Percentiles rank a stretch among this genome's conserved stretches.
Conservation (phyloP, 179 eudicot species). For the Sideroxylon spinosum region DNA sequence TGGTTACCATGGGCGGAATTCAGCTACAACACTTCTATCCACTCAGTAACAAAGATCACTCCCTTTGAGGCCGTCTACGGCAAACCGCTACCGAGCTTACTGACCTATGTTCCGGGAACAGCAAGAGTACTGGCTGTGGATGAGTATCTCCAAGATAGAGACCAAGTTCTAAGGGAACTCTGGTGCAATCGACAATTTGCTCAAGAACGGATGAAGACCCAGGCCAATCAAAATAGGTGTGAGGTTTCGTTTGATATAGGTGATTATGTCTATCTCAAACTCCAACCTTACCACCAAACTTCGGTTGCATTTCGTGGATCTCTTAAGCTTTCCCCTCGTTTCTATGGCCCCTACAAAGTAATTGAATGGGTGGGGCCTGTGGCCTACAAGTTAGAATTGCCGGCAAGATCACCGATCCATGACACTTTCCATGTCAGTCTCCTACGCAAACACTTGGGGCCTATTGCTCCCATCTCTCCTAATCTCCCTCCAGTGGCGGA, state of each 20-base stretch:
- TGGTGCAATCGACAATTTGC: neutral
- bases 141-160: neutral
- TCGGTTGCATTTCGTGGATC: neutral
- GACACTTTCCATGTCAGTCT: neutral
- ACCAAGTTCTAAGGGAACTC: neutral
- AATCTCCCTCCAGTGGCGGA: neutral
- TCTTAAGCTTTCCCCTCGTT: neutral
- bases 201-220: neutral
- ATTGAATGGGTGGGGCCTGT: neutral
- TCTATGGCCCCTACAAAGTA: neutral
- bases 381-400: neutral
- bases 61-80: slow-evolving; percentile 14
- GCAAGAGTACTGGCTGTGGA: neutral
- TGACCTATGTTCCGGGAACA: neutral
- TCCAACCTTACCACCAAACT: neutral
- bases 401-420: neutral
- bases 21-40: slow-evolving; percentile 13
- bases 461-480: neutral
- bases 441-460: neutral
- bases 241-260: neutral
- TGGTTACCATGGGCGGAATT: slow-evolving; percentile 1
- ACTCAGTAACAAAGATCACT: neutral
- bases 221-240: neutral
- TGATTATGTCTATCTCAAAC: neutral
- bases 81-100: neutral